Evolutionary conservation across 139 green algal genomes (phyloP).

Genomic region (Tetradesmus obliquus): DNA sequence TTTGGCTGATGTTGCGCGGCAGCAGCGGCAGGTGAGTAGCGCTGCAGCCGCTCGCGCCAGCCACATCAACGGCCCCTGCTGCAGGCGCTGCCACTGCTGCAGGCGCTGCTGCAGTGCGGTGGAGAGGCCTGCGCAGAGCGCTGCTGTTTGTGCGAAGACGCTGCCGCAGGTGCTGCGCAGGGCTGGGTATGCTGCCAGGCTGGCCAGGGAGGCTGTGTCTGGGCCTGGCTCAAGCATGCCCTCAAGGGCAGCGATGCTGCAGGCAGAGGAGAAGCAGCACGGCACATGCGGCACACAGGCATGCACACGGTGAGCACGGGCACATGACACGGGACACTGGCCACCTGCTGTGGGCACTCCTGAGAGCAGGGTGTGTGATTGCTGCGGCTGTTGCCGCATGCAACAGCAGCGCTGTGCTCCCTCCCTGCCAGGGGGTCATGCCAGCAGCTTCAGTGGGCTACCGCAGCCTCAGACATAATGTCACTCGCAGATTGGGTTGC

Average conservation of each 20-base stretch:
- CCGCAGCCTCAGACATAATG: too few relatives aligned
- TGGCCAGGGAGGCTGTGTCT: background rate
- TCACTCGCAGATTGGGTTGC: too few relatives aligned
- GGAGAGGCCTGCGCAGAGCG: conserved; percentile 18
- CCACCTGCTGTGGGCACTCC: too few relatives aligned
- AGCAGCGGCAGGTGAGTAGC: background rate
- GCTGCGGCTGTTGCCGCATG: too few relatives aligned
- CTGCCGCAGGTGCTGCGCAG: background rate
- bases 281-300: too few relatives aligned
- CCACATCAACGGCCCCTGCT: background rate
- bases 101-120: conserved; percentile 4
- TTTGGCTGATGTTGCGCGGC: background rate
- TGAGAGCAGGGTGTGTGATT: too few relatives aligned
- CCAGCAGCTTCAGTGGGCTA: too few relatives aligned
- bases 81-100: conserved; percentile 7
- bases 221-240: conserved; percentile 15
- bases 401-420: too few relatives aligned
- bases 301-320: too few relatives aligned
- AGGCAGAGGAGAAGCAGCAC: background rate
- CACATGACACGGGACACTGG: too few relatives aligned
- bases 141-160: conserved; percentile 41
- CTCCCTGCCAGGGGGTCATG: too few relatives aligned
- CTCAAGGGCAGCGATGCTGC: conserved; percentile 39
- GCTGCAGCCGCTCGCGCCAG: background rate
- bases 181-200: background rate